Base-by-base conservation (phyloP, 192 early-diverging fungal genomes). In the Geosiphon pyriformis region DNA sequence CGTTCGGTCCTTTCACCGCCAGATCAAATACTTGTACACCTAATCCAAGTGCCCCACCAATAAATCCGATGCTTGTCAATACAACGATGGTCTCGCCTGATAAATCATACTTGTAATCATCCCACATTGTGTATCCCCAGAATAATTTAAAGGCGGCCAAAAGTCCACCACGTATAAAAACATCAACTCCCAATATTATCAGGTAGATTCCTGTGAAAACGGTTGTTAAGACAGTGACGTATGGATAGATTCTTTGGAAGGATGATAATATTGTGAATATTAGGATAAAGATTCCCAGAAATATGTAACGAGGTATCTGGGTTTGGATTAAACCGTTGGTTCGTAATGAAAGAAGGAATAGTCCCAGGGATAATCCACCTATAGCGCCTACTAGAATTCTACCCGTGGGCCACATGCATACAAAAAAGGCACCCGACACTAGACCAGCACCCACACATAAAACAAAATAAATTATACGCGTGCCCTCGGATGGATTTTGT, bases 401-500 rank as follows among this genome's bases (percentile, higher is more conserved):
- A 6, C 63, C 63, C 3, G 48, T 31, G 18, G 63, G 63, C 63
- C 63, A 65, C 30, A 65, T 29, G 29, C 47, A 65, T 27, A 65
- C 51, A 53, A 65, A 65, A 37, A 65, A 65, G 23, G 35, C 23
- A 26, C 63, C 63, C 7, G 51, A 22, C 0, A 33, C 49, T 34
- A 12, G 0, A 17, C 63, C 63, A 26, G 51, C 17, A 17, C 30
- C 63, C 25, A 20, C 20, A 34, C 63, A 26, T 51, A 65, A 25
- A 25, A 54, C 30, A 35, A 65, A 65, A 65, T 65, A 65, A 4
- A 65, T 35, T 35, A 65, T 53, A 32, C 63, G 50, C 15, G 35
- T 1, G 0, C 22, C 46, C 23, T 22, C 34, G 0, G 50, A 15
- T 34, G 63, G 63, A 53, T 53, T 52, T 15, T n/a, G 33, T 18